Conservation (phyloP, 129 eudicot genomes). For the Erigeron canadensis region DNA sequence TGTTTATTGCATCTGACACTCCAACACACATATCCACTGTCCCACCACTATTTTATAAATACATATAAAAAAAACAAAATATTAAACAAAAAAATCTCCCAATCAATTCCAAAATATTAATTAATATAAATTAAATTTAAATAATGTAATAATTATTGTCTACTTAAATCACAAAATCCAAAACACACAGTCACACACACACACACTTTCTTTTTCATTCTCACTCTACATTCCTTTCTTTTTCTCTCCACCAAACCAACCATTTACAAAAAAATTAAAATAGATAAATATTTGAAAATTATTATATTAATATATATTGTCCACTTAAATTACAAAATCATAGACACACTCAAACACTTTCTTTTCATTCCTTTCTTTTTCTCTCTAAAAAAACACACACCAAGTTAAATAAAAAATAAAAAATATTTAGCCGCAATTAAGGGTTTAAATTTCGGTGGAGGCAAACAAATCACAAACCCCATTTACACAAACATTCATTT, state of each 20-base stretch:
- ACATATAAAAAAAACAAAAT: no score
- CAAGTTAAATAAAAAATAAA: background rate
- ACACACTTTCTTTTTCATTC: background rate
- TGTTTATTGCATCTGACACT: no score
- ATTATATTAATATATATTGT: no score
- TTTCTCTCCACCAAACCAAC: conserved; percentile 20
- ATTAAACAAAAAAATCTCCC: no score
- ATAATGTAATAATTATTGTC: no score
- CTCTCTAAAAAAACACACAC: background rate
- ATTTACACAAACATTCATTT: conserved; percentile 13
- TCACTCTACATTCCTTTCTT: conserved; percentile 20
- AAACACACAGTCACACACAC: no score
- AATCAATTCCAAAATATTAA: no score
- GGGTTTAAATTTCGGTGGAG: conserved; percentile 1
- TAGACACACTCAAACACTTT: background rate
- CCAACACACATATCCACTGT: no score
- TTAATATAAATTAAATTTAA: no score
- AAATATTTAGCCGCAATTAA: conserved; percentile 13
- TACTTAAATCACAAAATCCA: no score
- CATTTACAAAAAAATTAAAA: background rate
- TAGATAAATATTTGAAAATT: no score
- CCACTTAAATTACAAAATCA: background rate
- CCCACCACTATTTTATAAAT: no score
- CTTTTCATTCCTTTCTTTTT: background rate
- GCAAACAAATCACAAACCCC: background rate